Base-by-base conservation (phyloP, 2,329 filamentous ascomycete genomes). In the Penicillium sp. region DNA sequence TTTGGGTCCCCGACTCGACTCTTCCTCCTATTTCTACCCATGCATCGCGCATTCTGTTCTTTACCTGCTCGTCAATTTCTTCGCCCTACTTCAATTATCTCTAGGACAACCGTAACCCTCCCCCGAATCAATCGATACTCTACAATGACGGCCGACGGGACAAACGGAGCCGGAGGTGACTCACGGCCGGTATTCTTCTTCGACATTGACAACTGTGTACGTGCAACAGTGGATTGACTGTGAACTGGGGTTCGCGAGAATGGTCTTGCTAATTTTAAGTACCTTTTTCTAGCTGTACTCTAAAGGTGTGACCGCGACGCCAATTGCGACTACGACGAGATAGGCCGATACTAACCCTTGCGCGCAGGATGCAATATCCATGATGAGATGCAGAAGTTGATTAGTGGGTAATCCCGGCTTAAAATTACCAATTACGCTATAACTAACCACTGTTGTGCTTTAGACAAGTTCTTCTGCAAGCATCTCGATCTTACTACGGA, bases 201-300 rank as follows among this genome's bases (percentile, higher is more conserved):
- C 72, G 95, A 99, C 73, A 98, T 99, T 71, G 95, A 99, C 81
- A 99, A 99, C 72, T 99, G 96, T 77, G 85, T 87, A 80, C 62
- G 84, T 79, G 23, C 14, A 45, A 27, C 14, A 21, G 13, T 31
- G n/a, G 6, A 2, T 9, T 26, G 21, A 50, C 19, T n/a, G 27
- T 43, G 1, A 19, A 8, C n/a, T 51, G 14, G 8, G 16, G 7
- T 27, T n/a, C 14, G 11, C n/a, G 13, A 6, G 26, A n/a, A 50
- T 1, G 19, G 3, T 9, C 2, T 39, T 35, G 52, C 67, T 70
- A 53, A 68, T 51, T 23, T 29, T 27, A 8, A 27, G 25, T 25
- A 48, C 43, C 33, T 23, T 21, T 16, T 23, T 26, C 27, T 53
- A 87, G 83, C 85, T 98, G 55, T 98, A 97, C 70, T 87, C 93